Conservation (phyloP, 2,329 filamentous ascomycete species). For the Didymella lethalis region DNA sequence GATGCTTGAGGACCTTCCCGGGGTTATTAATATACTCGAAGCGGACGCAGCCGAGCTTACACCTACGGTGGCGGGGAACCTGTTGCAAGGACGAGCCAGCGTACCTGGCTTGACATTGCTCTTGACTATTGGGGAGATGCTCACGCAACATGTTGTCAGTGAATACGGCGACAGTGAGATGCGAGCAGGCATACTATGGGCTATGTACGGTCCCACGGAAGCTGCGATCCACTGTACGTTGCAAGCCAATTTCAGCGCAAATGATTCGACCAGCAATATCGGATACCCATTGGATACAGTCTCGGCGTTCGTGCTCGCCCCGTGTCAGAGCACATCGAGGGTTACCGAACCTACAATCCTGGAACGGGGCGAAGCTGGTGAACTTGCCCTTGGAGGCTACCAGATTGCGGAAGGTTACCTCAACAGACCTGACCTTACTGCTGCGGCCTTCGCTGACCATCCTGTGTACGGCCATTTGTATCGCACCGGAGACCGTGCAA, state of each 20-base stretch:
- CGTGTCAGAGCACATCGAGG: conserved; percentile 39
- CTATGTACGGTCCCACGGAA: conserved; percentile 95
- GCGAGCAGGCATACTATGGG: conserved; percentile 75
- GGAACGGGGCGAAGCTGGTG: conserved; percentile 73
- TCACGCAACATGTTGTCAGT: conserved; percentile 76
- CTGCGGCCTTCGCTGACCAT: conserved; percentile 72
- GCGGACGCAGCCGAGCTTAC: conserved; percentile 90
- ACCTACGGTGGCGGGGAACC: conserved; percentile 81
- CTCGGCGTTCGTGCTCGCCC: conserved; percentile 73
- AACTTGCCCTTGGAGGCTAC: conserved; percentile 80
- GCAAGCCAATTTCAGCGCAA: conserved; percentile 66
- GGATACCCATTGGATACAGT: conserved; percentile 82
- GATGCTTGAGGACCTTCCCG: conserved; percentile 78
- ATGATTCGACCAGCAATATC: conserved; percentile 71
- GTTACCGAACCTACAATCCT: conserved; percentile 60
- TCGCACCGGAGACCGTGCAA: conserved; percentile 84
- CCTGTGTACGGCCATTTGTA: conserved; percentile 74
- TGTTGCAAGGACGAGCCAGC: conserved; percentile 71
- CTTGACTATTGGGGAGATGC: conserved; percentile 92
- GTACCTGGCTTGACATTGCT: conserved; percentile 75
- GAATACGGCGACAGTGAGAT: conserved; percentile 74
- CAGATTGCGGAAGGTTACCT: conserved; percentile 85
- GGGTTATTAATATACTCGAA: conserved; percentile 67
- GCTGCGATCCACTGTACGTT: conserved; percentile 90
- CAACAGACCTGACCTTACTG: conserved; percentile 79